Evolutionary conservation across 2,329 filamentous ascomycete genomes (phyloP).

Genomic region (Paradendryphiella salina): DNA sequence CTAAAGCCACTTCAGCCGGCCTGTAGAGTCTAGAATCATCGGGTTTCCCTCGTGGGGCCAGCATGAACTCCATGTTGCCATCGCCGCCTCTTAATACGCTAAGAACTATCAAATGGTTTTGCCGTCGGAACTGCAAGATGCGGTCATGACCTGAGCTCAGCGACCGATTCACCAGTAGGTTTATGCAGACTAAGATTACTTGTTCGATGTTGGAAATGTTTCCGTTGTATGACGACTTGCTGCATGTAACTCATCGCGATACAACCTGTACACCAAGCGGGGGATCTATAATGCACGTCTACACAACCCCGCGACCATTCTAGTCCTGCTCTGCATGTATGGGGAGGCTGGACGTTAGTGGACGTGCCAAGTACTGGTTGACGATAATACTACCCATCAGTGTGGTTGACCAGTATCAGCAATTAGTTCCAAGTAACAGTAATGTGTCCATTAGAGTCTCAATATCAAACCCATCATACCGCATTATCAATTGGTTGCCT

Average conservation of each 20-base stretch:
- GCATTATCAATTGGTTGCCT: background rate
- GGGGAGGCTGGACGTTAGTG: conserved; percentile 51
- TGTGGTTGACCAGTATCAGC: conserved; percentile 84
- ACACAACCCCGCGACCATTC: conserved; percentile 3
- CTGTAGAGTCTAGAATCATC: background rate
- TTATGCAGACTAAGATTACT: background rate
- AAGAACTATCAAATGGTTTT: conserved; percentile 3
- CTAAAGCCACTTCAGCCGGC: background rate
- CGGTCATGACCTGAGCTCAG: background rate
- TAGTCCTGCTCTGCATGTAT: conserved; percentile 71
- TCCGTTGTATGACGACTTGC: background rate
- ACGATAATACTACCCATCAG: conserved; percentile 52
- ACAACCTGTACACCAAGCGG: conserved; percentile 2
- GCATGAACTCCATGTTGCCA: background rate
- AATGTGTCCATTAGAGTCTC: background rate
- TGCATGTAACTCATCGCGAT: conserved; percentile 3
- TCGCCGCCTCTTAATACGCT: background rate
- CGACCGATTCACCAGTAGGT: background rate
- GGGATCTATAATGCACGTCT: conserved; percentile 4
- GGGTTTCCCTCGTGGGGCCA: background rate
- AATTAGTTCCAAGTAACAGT: conserved; percentile 32
- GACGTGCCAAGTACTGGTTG: conserved; percentile 75
- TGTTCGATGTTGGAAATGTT: background rate
- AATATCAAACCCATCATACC: background rate
- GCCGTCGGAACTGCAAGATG: background rate